Evolutionary conservation across 176 grass and related monocot species (phyloP).

Genomic region (Oryza punctata): DNA sequence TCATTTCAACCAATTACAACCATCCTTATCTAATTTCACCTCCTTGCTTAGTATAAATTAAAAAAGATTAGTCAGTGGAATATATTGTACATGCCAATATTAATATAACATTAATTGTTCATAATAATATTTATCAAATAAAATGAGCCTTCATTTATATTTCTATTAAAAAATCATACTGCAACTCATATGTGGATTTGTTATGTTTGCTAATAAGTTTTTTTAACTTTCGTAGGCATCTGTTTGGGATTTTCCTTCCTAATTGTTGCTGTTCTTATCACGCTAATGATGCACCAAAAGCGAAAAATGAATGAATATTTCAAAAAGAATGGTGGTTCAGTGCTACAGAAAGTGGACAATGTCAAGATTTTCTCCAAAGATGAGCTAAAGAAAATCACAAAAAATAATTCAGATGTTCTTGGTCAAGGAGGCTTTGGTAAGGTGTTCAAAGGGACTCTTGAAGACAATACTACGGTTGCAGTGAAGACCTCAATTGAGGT

Average conservation of each 20-base stretch:
- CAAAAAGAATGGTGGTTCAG: not conserved
- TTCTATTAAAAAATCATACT: no score
- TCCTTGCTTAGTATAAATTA: no score
- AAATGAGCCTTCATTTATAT: no score
- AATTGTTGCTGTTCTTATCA: not conserved
- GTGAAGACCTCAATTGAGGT: slow-evolving; percentile 20
- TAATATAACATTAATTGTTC: no score
- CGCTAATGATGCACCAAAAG: not conserved
- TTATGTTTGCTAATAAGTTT: not conserved
- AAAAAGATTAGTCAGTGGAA: no score
- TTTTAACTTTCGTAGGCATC: slow-evolving; percentile 2
- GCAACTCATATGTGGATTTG: not conserved
- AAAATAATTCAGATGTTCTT: slow-evolving; percentile 8
- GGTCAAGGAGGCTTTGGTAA: slow-evolving; percentile 7
- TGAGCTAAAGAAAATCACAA: slow-evolving; percentile 16
- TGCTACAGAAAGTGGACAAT: not conserved
- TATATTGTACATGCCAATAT: no score
- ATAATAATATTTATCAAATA: no score
- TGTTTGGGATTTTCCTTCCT: not conserved
- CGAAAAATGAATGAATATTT: not conserved
- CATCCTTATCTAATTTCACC: no score
- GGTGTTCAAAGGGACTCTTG: slow-evolving; percentile 21
- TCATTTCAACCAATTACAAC: no score
- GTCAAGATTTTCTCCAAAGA: slow-evolving; percentile 2
- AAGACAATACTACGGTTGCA: not conserved